Base-by-base conservation (phyloP, 2,329 filamentous ascomycete genomes). In the Anthostomella pinea region DNA sequence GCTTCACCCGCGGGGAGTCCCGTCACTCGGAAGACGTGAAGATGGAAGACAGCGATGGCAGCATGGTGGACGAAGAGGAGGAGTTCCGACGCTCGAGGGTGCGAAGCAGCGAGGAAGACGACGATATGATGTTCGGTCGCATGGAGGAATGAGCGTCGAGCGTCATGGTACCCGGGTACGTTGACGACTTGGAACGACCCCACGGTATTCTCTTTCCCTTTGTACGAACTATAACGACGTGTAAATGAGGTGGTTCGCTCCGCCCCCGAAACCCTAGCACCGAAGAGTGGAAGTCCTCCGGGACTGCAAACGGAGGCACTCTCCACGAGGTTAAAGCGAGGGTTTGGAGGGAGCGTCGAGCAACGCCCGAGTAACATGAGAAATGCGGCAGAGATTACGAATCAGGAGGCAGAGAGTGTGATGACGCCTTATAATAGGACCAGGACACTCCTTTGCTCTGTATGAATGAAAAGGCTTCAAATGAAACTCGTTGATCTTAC, bases 61-160 rank as follows among this genome's bases (percentile, higher is more conserved):
- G 75, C 61, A 70, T 75, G 47, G 70, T 72, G 52, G 79, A 80
- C 47, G 82, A 87, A 36, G 79, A 83, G 51, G 81, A 85, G 43
- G 77, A 82, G 40, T 71, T 72, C 43, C 67, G 68, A 51, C 72
- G 68, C 37, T 76, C 72, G 32, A 75, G 78, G 37, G 77, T 77
- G 33, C 77, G 84, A 29, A 56, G 55, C 45, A 84, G 81, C 62
- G 87, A 94, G 53, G 90, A 95, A 53, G 89, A 95, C 46, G 91
- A 97, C 50, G 90, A 96, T 49, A 90, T 90, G 58, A 85, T 97
- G 54, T 98, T 98, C 70, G 90, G 90, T 39, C 80, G 81, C 51
- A 97, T 97, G 91, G 93, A 98, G 66, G 88, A 95, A 64, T 93
- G 73, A 67, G 47, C 45, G 25, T 38, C n/a, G 37, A 21, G 33